Evolutionary conservation across 169 alveolate species (phyloP), one percentile per base, ranked within the genome.

Genomic region (Neospora caninum): DNA sequence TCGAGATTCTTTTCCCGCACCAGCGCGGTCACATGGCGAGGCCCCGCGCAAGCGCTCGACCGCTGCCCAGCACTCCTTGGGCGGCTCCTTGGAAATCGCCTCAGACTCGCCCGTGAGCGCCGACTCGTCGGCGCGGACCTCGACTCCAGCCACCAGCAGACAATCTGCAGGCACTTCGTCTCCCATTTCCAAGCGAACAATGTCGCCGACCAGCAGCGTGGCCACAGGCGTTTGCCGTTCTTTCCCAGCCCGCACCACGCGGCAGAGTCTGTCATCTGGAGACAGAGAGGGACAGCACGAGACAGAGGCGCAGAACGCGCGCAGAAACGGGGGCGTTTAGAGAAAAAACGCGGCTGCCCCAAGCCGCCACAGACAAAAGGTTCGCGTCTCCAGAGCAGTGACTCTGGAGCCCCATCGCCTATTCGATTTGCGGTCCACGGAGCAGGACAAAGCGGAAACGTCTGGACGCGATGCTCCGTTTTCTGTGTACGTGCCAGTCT

Each of bases 71-170:
- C 97, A 96, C 92, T 92, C 95, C 82, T 88, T 96, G 69, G 82
- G 89, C 0, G 95, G 31, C 84, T 58, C 86, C 92, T 98, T 98
- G 91, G 95, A 92, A 86, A 97, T 93, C 54, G 96, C 87, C 54
- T 97, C 98, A 39, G 97, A 95, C 95, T 97, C 99, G 25, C 99
- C 99, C 39, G 99, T 98, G 45, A 97, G 92, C 39, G 97, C 80
- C 36, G 97, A 92, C 96, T 98, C 99, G 94, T 97, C 98, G 49
- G 96, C 93, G 69, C 95, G 92, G 45, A 98, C 88, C 38, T 96
- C 97, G 82, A 95, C 92, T 34, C 98, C 97, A 82, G 96, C 97
- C 27, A 98, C 78, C 49, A 98, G 95, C 34, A 98, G 54, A 36
- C 98, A 97, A 92, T 98, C 96, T n/a, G 94, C 96, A 16, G 95